These are phyloP conservation scores for Epichloe aotearoae DNA, from an alignment of 2,329 filamentous ascomycete genomes.

Conservation along the genomic window DNA sequence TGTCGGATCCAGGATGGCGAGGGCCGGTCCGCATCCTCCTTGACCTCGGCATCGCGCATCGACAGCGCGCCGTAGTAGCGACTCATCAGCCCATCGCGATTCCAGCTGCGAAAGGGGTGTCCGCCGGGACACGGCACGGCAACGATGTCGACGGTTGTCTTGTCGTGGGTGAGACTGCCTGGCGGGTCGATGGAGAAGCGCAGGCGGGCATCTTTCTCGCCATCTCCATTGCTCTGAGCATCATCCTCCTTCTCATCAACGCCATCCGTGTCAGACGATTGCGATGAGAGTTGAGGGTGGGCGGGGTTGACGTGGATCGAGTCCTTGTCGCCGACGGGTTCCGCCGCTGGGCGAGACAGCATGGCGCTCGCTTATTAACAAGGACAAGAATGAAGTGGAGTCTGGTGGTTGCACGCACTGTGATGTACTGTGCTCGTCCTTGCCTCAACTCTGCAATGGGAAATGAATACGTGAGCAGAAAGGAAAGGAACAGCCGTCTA, in stretches of 20 bases:
- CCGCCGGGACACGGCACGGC: conserved; percentile 41
- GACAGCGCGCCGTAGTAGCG: conserved; percentile 31
- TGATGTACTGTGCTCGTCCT: no score
- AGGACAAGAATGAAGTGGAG: no score
- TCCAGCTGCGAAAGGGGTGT: conserved; percentile 40
- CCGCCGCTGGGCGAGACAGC: conserved; percentile 2
- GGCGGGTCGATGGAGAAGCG: conserved; percentile 23
- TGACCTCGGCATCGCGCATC: conserved; percentile 24
- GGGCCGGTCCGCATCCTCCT: conserved; percentile 10
- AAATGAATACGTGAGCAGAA: no score
- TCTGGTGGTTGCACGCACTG: no score
- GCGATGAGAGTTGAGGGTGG: conserved; percentile 3
- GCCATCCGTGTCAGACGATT: conserved; percentile 1
- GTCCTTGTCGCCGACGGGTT: conserved; percentile 4
- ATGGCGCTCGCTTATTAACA: not conserved
- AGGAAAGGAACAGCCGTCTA: no score
- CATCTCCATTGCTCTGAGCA: not conserved
- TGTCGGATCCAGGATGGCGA: conserved; percentile 38
- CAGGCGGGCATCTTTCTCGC: not conserved
- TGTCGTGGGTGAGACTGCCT: conserved; percentile 29
- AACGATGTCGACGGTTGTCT: conserved; percentile 40
- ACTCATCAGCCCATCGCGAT: conserved; percentile 32
- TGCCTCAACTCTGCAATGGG: no score
- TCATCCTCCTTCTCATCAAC: not conserved
- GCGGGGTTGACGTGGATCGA: no score